These are phyloP conservation scores for Aspergillus sclerotioniger DNA, from an alignment of 495 filamentous ascomycete genomes.

Conservation along the genomic window DNA sequence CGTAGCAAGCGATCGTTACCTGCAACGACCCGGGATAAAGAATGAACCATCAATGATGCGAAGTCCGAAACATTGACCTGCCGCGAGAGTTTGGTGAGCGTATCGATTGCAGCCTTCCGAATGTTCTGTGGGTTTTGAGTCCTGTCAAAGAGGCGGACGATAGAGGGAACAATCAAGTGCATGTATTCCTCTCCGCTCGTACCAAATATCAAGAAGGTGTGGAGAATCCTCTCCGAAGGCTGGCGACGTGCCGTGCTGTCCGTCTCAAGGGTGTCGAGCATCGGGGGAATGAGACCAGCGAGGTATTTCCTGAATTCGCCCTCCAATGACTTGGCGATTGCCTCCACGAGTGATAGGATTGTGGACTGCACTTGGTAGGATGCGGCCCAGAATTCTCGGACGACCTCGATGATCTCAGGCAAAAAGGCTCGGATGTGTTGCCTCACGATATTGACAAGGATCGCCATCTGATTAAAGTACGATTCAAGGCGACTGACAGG, in stretches of 20 bases:
- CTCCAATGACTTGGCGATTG: conserved; percentile 87
- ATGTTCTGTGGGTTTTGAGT: conserved; percentile 71
- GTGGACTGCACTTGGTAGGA: conserved; percentile 78
- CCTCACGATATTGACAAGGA: conserved; percentile 89
- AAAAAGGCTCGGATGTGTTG: conserved; percentile 93
- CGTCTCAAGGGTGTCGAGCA: conserved; percentile 90
- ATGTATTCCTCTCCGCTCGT: conserved; percentile 96
- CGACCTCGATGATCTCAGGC: conserved; percentile 74
- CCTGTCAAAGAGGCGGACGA: conserved; percentile 88
- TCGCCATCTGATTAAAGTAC: conserved; percentile 94
- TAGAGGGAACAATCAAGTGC: conserved; percentile 97
- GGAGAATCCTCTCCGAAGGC: conserved; percentile 85
- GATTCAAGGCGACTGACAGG: conserved; percentile 74
- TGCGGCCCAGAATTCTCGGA: conserved; percentile 82
- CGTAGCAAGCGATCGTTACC: conserved; percentile 68
- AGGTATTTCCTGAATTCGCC: conserved; percentile 97
- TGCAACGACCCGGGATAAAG: conserved; percentile 73
- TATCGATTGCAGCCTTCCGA: conserved; percentile 88
- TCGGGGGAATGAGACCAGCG: conserved; percentile 79
- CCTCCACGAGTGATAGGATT: conserved; percentile 86
- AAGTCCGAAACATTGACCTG: conserved; percentile 98
- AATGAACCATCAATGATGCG: conserved; percentile 91
- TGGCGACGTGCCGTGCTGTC: conserved; percentile 68
- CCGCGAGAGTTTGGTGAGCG: conserved; percentile 86
- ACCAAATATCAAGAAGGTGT: conserved; percentile 95